A percentile compares a stretch with the other conserved stretches of the same genome.
Conservation (phyloP, 2,329 filamentous ascomycete genomes). For the Xylariaceae sp. region DNA sequence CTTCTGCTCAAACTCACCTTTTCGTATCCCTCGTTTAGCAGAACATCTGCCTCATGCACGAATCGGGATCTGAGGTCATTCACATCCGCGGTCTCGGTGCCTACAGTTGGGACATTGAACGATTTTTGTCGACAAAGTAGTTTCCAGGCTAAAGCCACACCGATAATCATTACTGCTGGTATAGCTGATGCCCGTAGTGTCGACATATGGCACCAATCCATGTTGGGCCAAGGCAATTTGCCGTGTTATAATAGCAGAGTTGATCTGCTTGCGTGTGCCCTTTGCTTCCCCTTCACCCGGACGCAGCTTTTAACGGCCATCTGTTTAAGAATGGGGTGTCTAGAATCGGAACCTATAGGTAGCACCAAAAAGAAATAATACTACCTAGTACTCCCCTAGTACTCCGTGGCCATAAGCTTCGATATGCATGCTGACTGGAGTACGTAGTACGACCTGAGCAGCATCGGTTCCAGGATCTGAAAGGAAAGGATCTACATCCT, state of each 20-base stretch:
- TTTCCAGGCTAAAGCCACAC: slow-evolving; percentile 17
- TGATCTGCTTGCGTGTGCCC: background rate
- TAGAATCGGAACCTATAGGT: background rate
- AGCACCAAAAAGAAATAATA: too few relatives aligned
- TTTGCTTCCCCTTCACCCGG: background rate
- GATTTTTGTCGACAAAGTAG: slow-evolving; percentile 14
- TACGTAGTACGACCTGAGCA: background rate
- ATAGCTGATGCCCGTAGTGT: slow-evolving; percentile 21
- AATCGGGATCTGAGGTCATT: slow-evolving; percentile 30
- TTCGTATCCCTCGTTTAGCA: slow-evolving; percentile 33
- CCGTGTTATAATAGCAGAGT: background rate
- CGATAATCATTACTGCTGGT: slow-evolving; percentile 11
- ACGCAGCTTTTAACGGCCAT: too few relatives aligned
- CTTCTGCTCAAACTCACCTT: slow-evolving; percentile 13
- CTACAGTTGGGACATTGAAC: slow-evolving; percentile 28
- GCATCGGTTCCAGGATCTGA: background rate
- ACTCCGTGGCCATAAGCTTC: background rate
- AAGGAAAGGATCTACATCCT: slow-evolving; percentile 6
- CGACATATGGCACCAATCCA: slow-evolving; percentile 17
- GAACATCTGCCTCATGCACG: slow-evolving; percentile 32
- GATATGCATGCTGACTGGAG: background rate
- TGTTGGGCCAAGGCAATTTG: slow-evolving; percentile 1
- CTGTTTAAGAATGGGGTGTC: background rate
- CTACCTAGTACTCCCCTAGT: too few relatives aligned
- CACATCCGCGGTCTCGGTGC: slow-evolving; percentile 20